phyloP scores from a whole-genome alignment of 2,329 filamentous ascomycete genomes.

The Xylaria sp. region DNA sequence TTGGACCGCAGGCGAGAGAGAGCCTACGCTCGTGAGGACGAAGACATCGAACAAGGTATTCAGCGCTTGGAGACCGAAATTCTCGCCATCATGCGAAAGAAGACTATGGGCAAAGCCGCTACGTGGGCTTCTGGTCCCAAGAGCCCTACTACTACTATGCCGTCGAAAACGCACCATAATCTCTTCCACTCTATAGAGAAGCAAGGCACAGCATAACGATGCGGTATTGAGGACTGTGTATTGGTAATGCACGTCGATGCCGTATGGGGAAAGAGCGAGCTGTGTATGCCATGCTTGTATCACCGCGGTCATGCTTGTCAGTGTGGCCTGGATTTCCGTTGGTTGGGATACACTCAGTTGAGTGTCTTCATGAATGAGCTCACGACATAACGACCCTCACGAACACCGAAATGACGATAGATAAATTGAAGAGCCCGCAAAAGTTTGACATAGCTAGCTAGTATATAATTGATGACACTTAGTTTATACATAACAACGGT shows the following conservation, averaged over 20 bases:
- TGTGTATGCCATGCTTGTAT: not conserved
- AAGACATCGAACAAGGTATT: slow-evolving; percentile 65
- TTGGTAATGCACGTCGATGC: not conserved
- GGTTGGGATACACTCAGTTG: not conserved
- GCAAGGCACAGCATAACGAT: not conserved
- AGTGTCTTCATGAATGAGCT: slow-evolving; percentile 7
- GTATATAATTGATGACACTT: slow-evolving; percentile 18
- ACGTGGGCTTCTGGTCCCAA: slow-evolving; percentile 60
- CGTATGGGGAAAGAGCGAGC: not conserved
- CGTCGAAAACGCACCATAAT: slow-evolving; percentile 13
- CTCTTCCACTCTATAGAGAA: slow-evolving; percentile 29
- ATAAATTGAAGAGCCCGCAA: slow-evolving; percentile 7
- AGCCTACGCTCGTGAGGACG: slow-evolving; percentile 61
- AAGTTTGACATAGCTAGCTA: slow-evolving; percentile 15
- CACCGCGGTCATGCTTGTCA: not conserved
- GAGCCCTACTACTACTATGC: not conserved
- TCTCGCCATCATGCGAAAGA: slow-evolving; percentile 65
- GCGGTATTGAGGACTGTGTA: not conserved
- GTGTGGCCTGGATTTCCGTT: not conserved
- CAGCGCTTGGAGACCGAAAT: slow-evolving; percentile 68
- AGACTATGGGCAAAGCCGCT: slow-evolving; percentile 66
- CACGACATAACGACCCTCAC: slow-evolving; percentile 30
- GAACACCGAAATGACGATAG: slow-evolving; percentile 19
- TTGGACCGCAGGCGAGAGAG: slow-evolving; percentile 64
- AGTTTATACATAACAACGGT: not conserved